Percentiles rank a stretch among this genome's conserved stretches.
These are phyloP conservation scores for Botrytis cinerea DNA, from an alignment of 2,329 filamentous ascomycete genomes.

Conservation along the genomic window DNA sequence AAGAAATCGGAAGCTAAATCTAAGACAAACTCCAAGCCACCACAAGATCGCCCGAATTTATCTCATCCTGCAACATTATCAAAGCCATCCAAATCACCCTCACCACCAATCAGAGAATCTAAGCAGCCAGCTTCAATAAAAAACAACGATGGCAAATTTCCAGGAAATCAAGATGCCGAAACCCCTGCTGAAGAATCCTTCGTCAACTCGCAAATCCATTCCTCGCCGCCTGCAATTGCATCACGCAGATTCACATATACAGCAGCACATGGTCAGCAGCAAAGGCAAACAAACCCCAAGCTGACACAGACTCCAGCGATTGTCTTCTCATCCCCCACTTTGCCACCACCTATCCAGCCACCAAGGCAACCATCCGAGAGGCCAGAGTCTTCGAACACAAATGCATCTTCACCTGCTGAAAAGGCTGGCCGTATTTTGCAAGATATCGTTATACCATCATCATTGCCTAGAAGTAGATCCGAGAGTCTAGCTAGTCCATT, in stretches of 20 bases:
- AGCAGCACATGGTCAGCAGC: conserved; percentile 37
- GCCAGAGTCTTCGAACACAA: conserved; percentile 17
- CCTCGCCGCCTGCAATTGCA: conserved; percentile 39
- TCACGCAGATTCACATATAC: conserved; percentile 39
- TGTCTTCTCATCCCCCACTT: conserved; percentile 41
- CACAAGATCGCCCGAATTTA: conserved; percentile 16
- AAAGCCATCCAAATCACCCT: conserved; percentile 41
- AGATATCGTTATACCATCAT: conserved; percentile 39
- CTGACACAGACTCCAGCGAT: conserved; percentile 39
- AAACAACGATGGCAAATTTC: background rate
- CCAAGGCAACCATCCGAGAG: conserved; percentile 26
- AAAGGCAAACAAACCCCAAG: conserved; percentile 33
- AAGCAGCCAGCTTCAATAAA: conserved; percentile 9
- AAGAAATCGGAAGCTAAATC: conserved; percentile 1
- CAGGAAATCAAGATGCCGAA: conserved; percentile 1
- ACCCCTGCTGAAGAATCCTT: conserved; percentile 28
- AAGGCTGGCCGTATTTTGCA: conserved; percentile 42
- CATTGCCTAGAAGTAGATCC: conserved; percentile 39
- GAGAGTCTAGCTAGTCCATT: conserved; percentile 42
- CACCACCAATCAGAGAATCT: conserved; percentile 30
- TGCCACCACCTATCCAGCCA: conserved; percentile 37
- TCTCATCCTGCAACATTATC: conserved; percentile 29
- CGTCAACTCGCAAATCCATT: conserved; percentile 36
- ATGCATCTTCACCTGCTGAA: conserved; percentile 37
- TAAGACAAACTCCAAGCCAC: background rate